A percentile compares a stretch with the other conserved stretches of the same genome.
phyloP scores from a whole-genome alignment of 2,329 filamentous ascomycete genomes.

The Colletotrichum tanaceti region DNA sequence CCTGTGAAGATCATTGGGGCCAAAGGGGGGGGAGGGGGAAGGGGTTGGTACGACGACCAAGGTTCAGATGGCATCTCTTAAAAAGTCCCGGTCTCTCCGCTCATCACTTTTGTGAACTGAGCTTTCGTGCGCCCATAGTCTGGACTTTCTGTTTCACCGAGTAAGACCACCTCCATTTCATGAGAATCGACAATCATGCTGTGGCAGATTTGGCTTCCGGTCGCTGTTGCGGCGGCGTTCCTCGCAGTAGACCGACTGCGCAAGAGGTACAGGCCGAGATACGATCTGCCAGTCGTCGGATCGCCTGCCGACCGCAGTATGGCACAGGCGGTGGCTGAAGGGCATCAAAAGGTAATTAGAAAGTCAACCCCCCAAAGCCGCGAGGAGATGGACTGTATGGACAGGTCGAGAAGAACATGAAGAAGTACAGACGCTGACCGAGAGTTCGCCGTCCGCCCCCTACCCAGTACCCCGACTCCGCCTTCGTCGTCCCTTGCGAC shows the following conservation, averaged over 20 bases:
- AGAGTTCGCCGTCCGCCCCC: too few relatives aligned
- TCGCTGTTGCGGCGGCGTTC: neutral
- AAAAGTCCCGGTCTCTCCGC: neutral
- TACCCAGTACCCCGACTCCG: constrained; percentile 27
- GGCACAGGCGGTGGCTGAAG: constrained; percentile 14
- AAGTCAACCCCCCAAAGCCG: too few relatives aligned
- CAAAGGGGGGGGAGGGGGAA: too few relatives aligned
- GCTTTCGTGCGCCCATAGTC: neutral
- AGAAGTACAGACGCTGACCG: neutral
- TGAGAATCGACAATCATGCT: constrained; percentile 17
- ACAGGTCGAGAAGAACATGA: rapidly evolving
- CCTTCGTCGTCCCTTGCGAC: constrained; percentile 28
- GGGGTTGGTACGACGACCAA: neutral
- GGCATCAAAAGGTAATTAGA: constrained; percentile 31
- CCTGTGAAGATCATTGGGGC: neutral
- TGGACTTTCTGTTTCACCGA: neutral
- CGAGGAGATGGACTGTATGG: too few relatives aligned
- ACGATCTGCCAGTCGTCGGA: constrained; percentile 23
- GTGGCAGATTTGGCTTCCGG: constrained; percentile 23
- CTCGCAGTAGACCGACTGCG: constrained; percentile 10
- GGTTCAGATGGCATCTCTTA: neutral
- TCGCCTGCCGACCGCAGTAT: constrained; percentile 16
- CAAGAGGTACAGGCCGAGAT: constrained; percentile 20
- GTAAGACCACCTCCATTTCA: too few relatives aligned
- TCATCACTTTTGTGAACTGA: neutral